These are phyloP conservation scores for Hypoxylon sp. DNA, from an alignment of 2,329 filamentous ascomycete species.

Conservation along the genomic window DNA sequence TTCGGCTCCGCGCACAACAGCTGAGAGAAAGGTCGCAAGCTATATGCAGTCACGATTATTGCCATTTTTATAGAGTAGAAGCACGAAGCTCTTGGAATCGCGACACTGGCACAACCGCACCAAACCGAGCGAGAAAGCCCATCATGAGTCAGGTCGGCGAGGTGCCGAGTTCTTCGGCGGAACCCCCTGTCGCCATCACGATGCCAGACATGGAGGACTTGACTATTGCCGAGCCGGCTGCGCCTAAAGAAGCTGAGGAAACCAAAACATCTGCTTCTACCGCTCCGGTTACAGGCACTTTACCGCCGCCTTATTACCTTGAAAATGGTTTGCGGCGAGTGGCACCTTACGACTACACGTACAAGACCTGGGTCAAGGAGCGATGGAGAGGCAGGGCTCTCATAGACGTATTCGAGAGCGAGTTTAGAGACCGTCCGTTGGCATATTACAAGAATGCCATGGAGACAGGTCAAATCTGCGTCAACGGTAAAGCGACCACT, in stretches of 20 bases:
- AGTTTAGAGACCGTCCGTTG: slow-evolving; percentile 86
- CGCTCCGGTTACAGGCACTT: slow-evolving; percentile 50
- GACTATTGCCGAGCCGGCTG: slow-evolving; percentile 15
- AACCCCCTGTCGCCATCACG: slow-evolving; percentile 8
- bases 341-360: slow-evolving; percentile 88
- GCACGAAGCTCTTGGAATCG: neutral
- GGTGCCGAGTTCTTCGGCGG: slow-evolving; percentile 12
- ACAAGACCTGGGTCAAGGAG: slow-evolving; percentile 94
- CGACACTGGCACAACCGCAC: neutral
- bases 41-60: neutral
- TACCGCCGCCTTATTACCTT: slow-evolving; percentile 78
- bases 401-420: slow-evolving; percentile 86
- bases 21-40: neutral
- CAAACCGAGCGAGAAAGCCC: slow-evolving; percentile 9
- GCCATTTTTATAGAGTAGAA: neutral
- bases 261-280: slow-evolving; percentile 38
- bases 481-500: slow-evolving; percentile 77
- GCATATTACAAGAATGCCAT: slow-evolving; percentile 92
- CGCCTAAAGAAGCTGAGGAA: slow-evolving; percentile 21
- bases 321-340: slow-evolving; percentile 85
- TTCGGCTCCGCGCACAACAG: too few relatives aligned
- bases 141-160: slow-evolving; percentile 32
- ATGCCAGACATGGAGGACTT: slow-evolving; percentile 29
- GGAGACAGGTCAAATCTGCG: slow-evolving; percentile 75
- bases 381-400: slow-evolving; percentile 85